These are phyloP conservation scores for Hypoxylon sp. DNA, from an alignment of 2,329 filamentous ascomycete genomes.

Conservation along the genomic window DNA sequence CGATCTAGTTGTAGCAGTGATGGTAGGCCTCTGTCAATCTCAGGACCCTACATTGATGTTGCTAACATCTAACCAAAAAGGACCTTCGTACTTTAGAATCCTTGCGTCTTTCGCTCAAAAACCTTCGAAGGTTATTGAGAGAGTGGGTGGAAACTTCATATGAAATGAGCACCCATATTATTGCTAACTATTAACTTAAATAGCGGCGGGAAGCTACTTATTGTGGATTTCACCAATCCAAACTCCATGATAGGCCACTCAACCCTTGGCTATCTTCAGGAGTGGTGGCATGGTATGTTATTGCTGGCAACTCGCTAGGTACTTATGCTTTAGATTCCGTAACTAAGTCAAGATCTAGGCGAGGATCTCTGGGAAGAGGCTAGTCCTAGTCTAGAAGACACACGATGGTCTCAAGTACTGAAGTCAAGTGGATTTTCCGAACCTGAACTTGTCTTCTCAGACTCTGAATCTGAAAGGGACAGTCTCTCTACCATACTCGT, in stretches of 20 bases:
- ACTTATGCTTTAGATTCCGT: too few relatives aligned
- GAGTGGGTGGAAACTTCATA: neutral
- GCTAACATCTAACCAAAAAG: too few relatives aligned
- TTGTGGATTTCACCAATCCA: neutral
- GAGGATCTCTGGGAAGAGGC: too few relatives aligned
- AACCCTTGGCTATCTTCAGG: neutral
- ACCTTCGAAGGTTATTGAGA: neutral
- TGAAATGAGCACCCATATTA: too few relatives aligned
- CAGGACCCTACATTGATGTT: too few relatives aligned
- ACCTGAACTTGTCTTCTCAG: neutral
- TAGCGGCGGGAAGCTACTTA: neutral
- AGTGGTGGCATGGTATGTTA: constrained; percentile 1
- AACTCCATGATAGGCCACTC: neutral
- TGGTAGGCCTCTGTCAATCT: neutral
- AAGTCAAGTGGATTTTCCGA: neutral
- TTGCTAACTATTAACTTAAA: too few relatives aligned
- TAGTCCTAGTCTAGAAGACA: too few relatives aligned
- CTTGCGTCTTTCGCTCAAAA: neutral
- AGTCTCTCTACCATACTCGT: neutral
- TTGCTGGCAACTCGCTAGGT: too few relatives aligned
- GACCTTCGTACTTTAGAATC: too few relatives aligned
- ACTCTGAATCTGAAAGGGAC: neutral
- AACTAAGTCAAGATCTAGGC: too few relatives aligned
- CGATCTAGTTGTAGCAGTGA: neutral
- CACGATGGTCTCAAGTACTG: neutral